A percentile compares a stretch with the other conserved stretches of the same genome.
Conservation (phyloP, 345 rosid genomes). For the Acer yangbiense region DNA sequence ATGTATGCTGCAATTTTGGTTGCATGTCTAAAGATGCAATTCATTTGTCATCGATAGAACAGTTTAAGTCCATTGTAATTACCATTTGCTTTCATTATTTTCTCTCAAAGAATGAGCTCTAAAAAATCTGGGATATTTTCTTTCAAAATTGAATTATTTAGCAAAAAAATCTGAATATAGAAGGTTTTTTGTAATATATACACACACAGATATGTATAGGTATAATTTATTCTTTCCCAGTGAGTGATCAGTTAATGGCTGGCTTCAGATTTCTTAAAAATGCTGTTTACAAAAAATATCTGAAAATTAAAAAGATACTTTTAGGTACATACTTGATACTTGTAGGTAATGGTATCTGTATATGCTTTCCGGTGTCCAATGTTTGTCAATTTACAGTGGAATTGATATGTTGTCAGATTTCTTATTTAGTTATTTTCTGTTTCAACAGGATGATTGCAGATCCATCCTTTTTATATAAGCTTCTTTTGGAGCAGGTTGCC, state of each 20-base stretch:
- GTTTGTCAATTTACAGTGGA: neutral
- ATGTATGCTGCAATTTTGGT: neutral
- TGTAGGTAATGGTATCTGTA: neutral
- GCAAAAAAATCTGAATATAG: neutral
- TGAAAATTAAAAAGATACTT: neutral
- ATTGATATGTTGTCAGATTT: slow-evolving; percentile 1
- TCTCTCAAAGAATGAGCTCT: neutral
- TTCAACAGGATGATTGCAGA: slow-evolving; percentile 86
- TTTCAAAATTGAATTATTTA: neutral
- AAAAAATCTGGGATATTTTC: neutral
- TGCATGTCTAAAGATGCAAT: neutral
- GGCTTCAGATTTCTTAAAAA: neutral
- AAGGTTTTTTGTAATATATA: neutral
- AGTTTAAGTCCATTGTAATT: neutral
- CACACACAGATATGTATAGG: neutral
- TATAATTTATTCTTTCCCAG: neutral
- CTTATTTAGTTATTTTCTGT: slow-evolving; percentile 14
- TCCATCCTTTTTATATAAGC: slow-evolving; percentile 82
- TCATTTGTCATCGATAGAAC: neutral
- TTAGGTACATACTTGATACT: neutral
- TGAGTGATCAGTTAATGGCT: neutral
- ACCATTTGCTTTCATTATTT: neutral
- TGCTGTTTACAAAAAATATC: neutral
- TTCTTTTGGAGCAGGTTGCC: slow-evolving; percentile 86
- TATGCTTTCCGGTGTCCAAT: neutral